A percentile compares a stretch with the other conserved stretches of the same genome.
Conservation (phyloP, 495 filamentous ascomycete genomes). For the Massariosphaeria phaeospora region DNA sequence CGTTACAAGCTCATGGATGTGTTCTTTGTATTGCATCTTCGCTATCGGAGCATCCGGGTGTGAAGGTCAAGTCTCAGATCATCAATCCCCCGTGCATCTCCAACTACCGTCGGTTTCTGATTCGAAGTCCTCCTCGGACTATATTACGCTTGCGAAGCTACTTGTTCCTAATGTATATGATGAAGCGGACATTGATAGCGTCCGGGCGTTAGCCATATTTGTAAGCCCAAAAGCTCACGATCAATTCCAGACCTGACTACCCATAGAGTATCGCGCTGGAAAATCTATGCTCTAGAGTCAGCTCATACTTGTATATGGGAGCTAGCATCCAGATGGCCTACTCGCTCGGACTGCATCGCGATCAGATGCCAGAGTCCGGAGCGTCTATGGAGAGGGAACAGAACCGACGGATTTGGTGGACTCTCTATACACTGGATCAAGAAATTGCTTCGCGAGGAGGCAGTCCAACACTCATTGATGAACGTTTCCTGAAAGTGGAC, state of each 20-base stretch:
- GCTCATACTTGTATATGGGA: constrained; percentile 37
- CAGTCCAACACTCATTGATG: constrained; percentile 24
- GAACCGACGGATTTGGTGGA: constrained; percentile 30
- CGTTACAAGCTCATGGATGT: constrained; percentile 22
- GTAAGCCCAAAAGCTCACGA: constrained; percentile 7
- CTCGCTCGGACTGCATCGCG: constrained; percentile 36
- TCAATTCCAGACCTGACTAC: not conserved
- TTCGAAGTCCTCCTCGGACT: constrained; percentile 27
- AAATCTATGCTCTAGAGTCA: constrained; percentile 34
- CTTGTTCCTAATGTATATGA: constrained; percentile 36
- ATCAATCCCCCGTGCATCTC: not conserved
- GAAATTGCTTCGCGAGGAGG: constrained; percentile 28
- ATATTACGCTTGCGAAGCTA: constrained; percentile 34
- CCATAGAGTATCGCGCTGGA: constrained; percentile 33
- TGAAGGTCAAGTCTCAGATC: not conserved
- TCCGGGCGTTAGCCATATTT: constrained; percentile 34
- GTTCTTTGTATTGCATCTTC: constrained; percentile 27
- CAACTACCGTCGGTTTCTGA: constrained; percentile 1
- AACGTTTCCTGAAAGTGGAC: constrained; percentile 15
- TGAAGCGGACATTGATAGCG: constrained; percentile 38
- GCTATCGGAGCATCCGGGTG: constrained; percentile 19
- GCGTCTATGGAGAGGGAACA: constrained; percentile 30
- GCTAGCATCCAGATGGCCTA: constrained; percentile 37
- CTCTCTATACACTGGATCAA: constrained; percentile 24
- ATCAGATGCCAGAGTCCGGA: constrained; percentile 30